Base-by-base conservation (phyloP, 768 basidiomycete genomes). In the Pisolithus tinctorius region DNA sequence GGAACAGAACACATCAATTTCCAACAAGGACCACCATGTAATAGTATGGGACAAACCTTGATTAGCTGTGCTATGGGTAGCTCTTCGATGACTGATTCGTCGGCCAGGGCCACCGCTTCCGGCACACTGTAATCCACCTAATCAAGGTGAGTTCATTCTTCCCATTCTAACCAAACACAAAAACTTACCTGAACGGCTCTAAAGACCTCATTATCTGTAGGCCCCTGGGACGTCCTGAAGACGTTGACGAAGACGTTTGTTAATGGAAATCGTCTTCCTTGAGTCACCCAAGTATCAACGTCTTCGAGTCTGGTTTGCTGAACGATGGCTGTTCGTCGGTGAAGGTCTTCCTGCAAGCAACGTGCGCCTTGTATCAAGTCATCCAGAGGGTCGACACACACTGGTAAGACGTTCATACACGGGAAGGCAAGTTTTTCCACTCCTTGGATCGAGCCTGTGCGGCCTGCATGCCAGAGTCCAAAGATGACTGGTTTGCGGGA, bases 401-500 rank as follows among this genome's bases (percentile, higher is more conserved):
- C 55, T 25, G 75, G 74, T 17, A 76, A 52, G 8, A 74, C 65
- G 50, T 77, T 76, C 60, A 74, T 65, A 53, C 73, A 75, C n/a
- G 76, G 74, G 16, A 70, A 55, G 4, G 72, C 72, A n/a, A 77
- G 53, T 34, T 60, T 64, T 27, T 69, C 70, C 20, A 73, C 59
- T 17, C 67, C 60, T 25, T 67, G 60, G 20, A 71, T 39, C 10
- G 62, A 43, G 10, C 71, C 69, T 13, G 71, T 71, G 41, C 76
- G 63, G 25, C 76, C 74, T 6, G 71, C 70, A 46, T 76, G 75
- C 76, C 76, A 78, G 14, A 78, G 64, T 4, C 74, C 74, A 46
- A 78, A 73, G 6, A 67, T 72, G 2, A 69, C 65, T 17, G 55
- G 55, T 13, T 58, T 53, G 17, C 65, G 53, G 3, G 58, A 54